A percentile compares a stretch with the other conserved stretches of the same genome.
Conservation (phyloP, 495 filamentous ascomycete genomes). For the Ascobolus immersus region DNA sequence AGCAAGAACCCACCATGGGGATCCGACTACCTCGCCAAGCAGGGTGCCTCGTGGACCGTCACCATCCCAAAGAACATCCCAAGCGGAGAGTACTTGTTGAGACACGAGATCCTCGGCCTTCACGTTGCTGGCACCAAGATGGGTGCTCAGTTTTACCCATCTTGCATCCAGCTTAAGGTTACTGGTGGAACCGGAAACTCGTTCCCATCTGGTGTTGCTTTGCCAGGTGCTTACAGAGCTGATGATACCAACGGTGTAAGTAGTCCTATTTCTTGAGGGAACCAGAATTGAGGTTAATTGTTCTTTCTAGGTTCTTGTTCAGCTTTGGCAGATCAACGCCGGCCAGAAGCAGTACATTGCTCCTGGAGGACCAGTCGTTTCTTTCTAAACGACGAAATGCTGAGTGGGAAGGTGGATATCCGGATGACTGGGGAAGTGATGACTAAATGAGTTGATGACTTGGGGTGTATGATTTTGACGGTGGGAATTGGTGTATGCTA, state of each 20-base stretch:
- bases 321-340: neutral
- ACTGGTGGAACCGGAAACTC: slow-evolving; percentile 24
- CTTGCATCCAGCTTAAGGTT: slow-evolving; percentile 28
- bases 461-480: too few species aligned
- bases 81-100: slow-evolving; percentile 25
- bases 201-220: slow-evolving; percentile 21
- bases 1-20: neutral
- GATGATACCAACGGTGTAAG: neutral
- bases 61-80: slow-evolving; percentile 7
- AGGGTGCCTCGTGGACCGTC: slow-evolving; percentile 8
- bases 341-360: neutral
- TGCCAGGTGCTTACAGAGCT: slow-evolving; percentile 28
- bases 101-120: slow-evolving; percentile 29
- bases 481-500: too few species aligned
- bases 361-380: neutral
- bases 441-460: too few species aligned
- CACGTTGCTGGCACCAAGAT: slow-evolving; percentile 21
- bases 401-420: too few species aligned
- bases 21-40: slow-evolving; percentile 4
- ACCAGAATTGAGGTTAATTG: too few species aligned
- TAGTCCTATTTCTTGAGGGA: too few species aligned
- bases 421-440: too few species aligned
- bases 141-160: slow-evolving; percentile 27
- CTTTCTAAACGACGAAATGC: too few species aligned
- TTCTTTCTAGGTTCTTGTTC: neutral